Base-by-base conservation (phyloP, 108 stramenopile genomes). In the Cyclostephanos invisitatus region DNA sequence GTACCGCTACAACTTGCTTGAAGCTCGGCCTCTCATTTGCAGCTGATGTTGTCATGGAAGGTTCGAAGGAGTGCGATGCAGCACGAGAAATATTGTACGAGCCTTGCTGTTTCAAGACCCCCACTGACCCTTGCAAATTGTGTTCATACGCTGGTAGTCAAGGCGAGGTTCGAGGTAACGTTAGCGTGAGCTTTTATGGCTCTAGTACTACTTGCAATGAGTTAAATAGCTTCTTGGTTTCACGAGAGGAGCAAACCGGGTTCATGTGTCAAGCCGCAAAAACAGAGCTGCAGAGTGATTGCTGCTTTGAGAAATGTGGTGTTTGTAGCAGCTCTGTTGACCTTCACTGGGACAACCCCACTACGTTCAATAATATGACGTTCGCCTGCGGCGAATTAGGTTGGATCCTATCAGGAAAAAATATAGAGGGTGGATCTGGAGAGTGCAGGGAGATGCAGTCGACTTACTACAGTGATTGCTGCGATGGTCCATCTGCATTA, bases 241-340 rank as follows among this genome's bases (percentile, higher is more conserved):
- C 67, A 14, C 49, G 78, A 64, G 78, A 80, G 25, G 78, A 80
- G 56, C 72, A 80, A 50, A 46, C 68, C 15, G 72, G 72, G 24
- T 80, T 80, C 68, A 80, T 80, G 78, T 80, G 78, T 25, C 78
- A 80, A 42, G 72, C 78, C 24, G 78, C 78, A 15, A 80, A 80
- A 49, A 55, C 78, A 69, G 78, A 80, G 61, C 72, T 80, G 3
- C 72, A 80, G 36, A 60, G 58, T 29, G 61, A 67, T 36, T 80
- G 78, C 47, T 80, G 78, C 42, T 80, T 64, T 57, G 28, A 80
- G 22, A 58, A 67, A 36, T 80, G 78, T 36, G 59, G 59, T 40
- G 63, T 80, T 69, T 80, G 78, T 60, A 46, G 47, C 11, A 36
- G 42, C 27, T 42, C 21, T 32, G 78, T 72, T 14, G 68, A 47